These are phyloP conservation scores for Sugiyamaella castrensis DNA, from an alignment of 1,139 yeast species.

Conservation along the genomic window DNA sequence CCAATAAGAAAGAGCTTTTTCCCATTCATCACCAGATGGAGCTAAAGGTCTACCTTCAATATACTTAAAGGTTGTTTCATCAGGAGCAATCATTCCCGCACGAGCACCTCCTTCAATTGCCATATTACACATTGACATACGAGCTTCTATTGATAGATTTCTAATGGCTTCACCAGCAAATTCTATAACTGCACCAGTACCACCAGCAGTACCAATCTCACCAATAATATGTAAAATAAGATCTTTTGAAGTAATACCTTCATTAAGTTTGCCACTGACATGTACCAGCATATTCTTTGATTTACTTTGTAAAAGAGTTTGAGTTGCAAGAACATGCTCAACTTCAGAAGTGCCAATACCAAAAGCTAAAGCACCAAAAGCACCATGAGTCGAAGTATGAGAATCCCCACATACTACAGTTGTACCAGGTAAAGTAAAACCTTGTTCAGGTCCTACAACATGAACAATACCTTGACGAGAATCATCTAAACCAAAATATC, in stretches of 20 bases:
- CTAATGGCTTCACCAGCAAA: constrained; percentile 95
- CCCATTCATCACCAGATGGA: constrained; percentile 92
- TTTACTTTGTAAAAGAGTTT: constrained; percentile 89
- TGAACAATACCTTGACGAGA: constrained; percentile 96
- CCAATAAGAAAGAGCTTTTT: constrained; percentile 91
- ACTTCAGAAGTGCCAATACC: constrained; percentile 99
- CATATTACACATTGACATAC: constrained; percentile 99
- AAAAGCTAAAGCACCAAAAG: constrained; percentile 96
- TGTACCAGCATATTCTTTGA: constrained; percentile 92
- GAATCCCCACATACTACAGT: constrained; percentile 99
- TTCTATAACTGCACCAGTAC: constrained; percentile 95
- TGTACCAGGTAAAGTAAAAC: constrained; percentile 96
- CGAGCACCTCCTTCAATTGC: constrained; percentile 98
- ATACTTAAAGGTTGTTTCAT: constrained; percentile 80
- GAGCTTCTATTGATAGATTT: constrained; percentile 91
- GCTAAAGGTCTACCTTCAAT: constrained; percentile 92
- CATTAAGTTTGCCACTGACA: constrained; percentile 76
- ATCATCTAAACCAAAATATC: constrained; percentile 93
- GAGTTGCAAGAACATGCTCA: constrained; percentile 97
- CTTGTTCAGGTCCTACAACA: constrained; percentile 98
- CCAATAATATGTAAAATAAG: constrained; percentile 92
- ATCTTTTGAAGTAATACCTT: constrained; percentile 95
- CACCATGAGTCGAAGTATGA: constrained; percentile 98
- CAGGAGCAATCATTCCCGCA: constrained; percentile 99
- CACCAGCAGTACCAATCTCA: constrained; percentile 98